Evolutionary conservation across 2,329 filamentous ascomycete genomes (phyloP), one percentile per base, ranked within the genome.

Genomic region (Phyllosticta paracitricarpa): DNA sequence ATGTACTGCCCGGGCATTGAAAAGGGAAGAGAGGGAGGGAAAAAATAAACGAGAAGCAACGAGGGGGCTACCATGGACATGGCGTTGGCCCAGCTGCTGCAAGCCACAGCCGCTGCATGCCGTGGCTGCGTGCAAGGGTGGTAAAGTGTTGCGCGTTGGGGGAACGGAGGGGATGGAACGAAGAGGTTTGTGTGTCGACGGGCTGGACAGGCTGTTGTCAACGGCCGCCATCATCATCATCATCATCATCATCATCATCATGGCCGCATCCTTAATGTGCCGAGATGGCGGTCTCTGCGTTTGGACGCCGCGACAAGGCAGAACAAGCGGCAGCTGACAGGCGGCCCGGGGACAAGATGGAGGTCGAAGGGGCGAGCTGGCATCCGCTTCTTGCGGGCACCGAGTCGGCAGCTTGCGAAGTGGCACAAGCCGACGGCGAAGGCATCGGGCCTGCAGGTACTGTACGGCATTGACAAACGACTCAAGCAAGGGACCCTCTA

Each of bases 91-190:
- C 40, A 48, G 40, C 40, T 48, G 40, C 40, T 48, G 40, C 22
- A 54, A 61, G 58, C 58, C 58, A 61, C 58, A 61, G 58, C 58
- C 58, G 58, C 58, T 61, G 58, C 40, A 48, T 48, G 40, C 52
- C 58, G 56, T 35, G 54, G 54, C 58, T 54, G 33, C 53, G 58
- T 40, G 58, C 17, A 9, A 25, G 22, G 22, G 22, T 26, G 51
- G 51, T 54, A 8, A 26, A 54, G 53, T 28, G 54, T 35, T 52
- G 56, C 40, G 40, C 14, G 6, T 19, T 17, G 40, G 40, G 14
- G 40, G n/a, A 48, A 7, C n/a, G 17, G 17, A 48, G 40, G 40
- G 40, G 40, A 28, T n/a, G 3, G 40, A 48, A n/a, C 40, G 3
- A n/a, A 48, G 35, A 48, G 40, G 40, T 48, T 22, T 48, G 40